phyloP scores from a whole-genome alignment of 2,329 filamentous ascomycete genomes.

The Cladosporium cucumerinum region DNA sequence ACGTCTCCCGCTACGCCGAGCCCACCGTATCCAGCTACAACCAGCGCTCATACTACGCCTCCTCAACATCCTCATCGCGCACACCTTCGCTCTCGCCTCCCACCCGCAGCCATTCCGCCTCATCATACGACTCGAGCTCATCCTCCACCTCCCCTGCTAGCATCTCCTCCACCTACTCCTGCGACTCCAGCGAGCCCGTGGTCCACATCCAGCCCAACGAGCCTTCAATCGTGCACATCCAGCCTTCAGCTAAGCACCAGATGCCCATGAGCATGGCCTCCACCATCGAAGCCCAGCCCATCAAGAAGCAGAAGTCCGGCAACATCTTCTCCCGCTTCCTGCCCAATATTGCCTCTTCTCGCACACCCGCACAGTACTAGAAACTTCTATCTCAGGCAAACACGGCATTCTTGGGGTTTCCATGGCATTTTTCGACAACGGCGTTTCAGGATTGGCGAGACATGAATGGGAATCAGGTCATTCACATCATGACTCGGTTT shows the following conservation, averaged over 20 bases:
- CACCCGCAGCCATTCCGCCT: slow-evolving; percentile 38
- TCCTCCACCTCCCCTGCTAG: slow-evolving; percentile 35
- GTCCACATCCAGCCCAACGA: slow-evolving; percentile 37
- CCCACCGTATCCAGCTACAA: slow-evolving; percentile 32
- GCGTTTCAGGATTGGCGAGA: neutral
- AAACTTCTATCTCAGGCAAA: neutral
- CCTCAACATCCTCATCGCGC: slow-evolving; percentile 40
- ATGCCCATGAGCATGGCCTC: slow-evolving; percentile 23
- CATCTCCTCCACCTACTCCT: slow-evolving; percentile 34
- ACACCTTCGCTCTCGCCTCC: slow-evolving; percentile 50
- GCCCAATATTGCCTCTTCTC: slow-evolving; percentile 27
- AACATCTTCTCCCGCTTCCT: slow-evolving; percentile 40
- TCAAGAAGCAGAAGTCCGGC: slow-evolving; percentile 36
- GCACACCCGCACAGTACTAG: slow-evolving; percentile 11
- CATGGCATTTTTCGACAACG: neutral
- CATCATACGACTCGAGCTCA: slow-evolving; percentile 35
- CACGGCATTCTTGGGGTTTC: neutral
- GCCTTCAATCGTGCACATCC: slow-evolving; percentile 45
- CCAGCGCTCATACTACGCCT: slow-evolving; percentile 30
- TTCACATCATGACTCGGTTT: neutral
- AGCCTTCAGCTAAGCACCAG: slow-evolving; percentile 30
- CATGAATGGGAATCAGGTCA: neutral
- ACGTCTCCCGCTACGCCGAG: slow-evolving; percentile 35
- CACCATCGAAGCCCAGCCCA: slow-evolving; percentile 31
- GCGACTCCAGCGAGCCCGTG: slow-evolving; percentile 28